A percentile compares a stretch with the other conserved stretches of the same genome.
Evolutionary conservation across 1,139 yeast species (phyloP).

Genomic region (Pichia sp.): DNA sequence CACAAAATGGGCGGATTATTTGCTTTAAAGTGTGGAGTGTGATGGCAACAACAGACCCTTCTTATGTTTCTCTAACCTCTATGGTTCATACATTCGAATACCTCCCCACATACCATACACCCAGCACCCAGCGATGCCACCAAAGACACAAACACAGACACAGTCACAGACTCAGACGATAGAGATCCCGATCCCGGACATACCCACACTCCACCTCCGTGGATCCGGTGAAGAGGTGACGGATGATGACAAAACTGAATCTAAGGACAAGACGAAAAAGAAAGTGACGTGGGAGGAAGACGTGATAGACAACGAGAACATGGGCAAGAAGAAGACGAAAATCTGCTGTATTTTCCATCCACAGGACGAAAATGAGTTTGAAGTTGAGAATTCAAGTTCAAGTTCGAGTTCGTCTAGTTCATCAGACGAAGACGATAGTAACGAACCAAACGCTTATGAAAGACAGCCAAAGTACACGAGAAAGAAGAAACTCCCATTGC

Average conservation of each 20-base stretch:
- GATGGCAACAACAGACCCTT: no score
- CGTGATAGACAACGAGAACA: constrained; percentile 83
- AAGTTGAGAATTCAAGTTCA: constrained; percentile 26
- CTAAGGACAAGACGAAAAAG: constrained; percentile 27
- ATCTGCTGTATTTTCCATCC: constrained; percentile 97
- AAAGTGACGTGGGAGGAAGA: constrained; percentile 84
- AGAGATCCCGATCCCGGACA: constrained; percentile 10
- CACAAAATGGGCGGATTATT: no score
- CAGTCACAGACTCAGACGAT: constrained; percentile 13
- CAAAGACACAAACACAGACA: background rate
- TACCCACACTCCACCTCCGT: constrained; percentile 18
- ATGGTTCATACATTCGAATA: no score
- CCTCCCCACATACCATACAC: no score
- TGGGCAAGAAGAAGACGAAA: constrained; percentile 86
- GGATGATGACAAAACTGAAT: background rate
- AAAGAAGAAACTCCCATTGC: constrained; percentile 22
- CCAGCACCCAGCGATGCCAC: no score
- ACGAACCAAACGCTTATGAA: constrained; percentile 72
- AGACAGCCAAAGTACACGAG: constrained; percentile 62
- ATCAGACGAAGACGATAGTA: constrained; percentile 29
- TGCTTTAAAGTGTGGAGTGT: no score
- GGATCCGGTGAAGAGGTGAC: constrained; percentile 8
- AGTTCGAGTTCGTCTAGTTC: constrained; percentile 43
- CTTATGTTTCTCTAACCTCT: no score
- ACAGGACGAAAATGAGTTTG: constrained; percentile 63